These are phyloP conservation scores for Zopfia rhizophila DNA, from an alignment of 2,329 filamentous ascomycete species.

Conservation along the genomic window DNA sequence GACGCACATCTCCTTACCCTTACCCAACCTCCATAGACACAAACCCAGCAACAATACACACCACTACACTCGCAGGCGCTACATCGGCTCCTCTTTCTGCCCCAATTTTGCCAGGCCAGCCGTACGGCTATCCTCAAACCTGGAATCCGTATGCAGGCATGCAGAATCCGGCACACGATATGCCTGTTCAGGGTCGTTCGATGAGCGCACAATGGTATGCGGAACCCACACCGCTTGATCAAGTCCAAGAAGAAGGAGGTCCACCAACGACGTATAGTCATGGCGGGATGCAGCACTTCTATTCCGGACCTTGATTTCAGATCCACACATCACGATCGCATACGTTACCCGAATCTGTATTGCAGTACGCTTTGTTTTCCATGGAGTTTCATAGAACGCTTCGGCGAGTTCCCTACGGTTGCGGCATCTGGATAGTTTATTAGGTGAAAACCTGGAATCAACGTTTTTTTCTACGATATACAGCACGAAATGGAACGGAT, in stretches of 20 bases:
- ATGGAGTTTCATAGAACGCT: conserved; percentile 14
- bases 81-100: conserved; percentile 46
- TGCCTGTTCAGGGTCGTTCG: conserved; percentile 41
- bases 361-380: background rate
- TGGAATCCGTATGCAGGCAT: conserved; percentile 44
- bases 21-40: conserved; percentile 49
- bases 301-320: conserved; percentile 35
- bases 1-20: conserved; percentile 46
- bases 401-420: conserved; percentile 9
- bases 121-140: conserved; percentile 41
- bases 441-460: conserved; percentile 3
- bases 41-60: conserved; percentile 33
- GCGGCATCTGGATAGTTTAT: conserved; percentile 10
- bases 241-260: conserved; percentile 48
- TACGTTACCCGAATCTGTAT: too few relatives aligned
- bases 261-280: conserved; percentile 42
- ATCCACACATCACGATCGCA: too few relatives aligned
- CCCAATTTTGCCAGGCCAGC: conserved; percentile 42
- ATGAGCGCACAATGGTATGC: conserved; percentile 50
- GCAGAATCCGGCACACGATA: conserved; percentile 36
- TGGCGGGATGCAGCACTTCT: conserved; percentile 40
- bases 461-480: conserved; percentile 3
- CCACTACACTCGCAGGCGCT: conserved; percentile 37
- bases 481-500: conserved; percentile 2
- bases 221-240: conserved; percentile 43